Evolutionary conservation across 345 rosid genomes (phyloP), one percentile per base, ranked within the genome.

Genomic region (Melastoma malabathricum): DNA sequence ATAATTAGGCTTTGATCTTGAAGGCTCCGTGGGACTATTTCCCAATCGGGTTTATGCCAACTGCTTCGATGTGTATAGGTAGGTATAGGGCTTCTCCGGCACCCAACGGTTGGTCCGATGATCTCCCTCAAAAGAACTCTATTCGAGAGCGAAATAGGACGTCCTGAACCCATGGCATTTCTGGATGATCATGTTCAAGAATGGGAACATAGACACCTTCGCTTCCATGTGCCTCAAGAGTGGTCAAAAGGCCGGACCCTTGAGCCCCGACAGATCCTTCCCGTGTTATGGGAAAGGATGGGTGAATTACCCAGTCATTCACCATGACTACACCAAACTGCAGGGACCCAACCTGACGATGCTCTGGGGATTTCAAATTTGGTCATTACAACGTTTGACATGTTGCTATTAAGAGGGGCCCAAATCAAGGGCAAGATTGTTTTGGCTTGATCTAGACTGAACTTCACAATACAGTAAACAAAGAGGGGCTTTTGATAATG

Each of bases 111-210:
- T 48, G 48, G 52, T 34, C 31, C 55, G 16, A 15, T 29, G 3
- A 4, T 44, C 45, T 19, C 15, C 15, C 12, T n/a, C 25, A 38
- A 16, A 89, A 72, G 95, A 89, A 46, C 56, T 75, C 10, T 85
- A 84, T 43, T 49, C 84, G 55, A 95, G 92, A 9, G 70, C 78
- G 16, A 65, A 76, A 38, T 89, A 69, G 55, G 89, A 80, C 65
- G 44, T 54, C 20, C 81, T 78, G 54, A 69, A 64, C 12, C 95
- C 95, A 18, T 81, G 94, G 94, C 83, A 86, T 38, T 87, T 81
- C 58, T 84, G 96, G 94, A 84, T 84, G 94, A 59, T 82, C 47
- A 89, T 89, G 97, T 75, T 89, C 56, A 89, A 89, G 57, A 89
- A 77, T 55, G 97, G 97, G 4, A 89, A 89, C 70, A 76, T 76